phyloP scores from a whole-genome alignment of 768 basidiomycete species.

The Leucocoprinus sp. region DNA sequence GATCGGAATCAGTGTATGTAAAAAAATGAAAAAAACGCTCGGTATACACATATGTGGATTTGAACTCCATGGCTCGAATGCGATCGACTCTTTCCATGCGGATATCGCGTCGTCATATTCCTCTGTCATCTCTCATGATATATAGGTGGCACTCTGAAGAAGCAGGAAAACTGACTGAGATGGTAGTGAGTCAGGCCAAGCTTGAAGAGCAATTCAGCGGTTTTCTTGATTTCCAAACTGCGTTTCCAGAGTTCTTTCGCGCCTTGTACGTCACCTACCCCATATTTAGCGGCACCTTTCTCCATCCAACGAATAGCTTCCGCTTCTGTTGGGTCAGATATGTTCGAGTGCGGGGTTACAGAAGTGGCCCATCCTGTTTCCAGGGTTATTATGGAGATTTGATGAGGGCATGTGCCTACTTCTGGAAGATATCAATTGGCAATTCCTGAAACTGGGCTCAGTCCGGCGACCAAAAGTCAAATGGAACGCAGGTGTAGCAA shows the following conservation, averaged over 20 bases:
- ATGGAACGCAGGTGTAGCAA: not conserved
- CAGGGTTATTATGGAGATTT: not conserved
- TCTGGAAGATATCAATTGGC: not conserved
- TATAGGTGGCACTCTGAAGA: not conserved
- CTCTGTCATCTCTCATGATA: slow-evolving; percentile 37
- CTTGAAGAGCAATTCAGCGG: slow-evolving; percentile 78
- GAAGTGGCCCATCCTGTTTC: slow-evolving; percentile 70
- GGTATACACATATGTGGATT: slow-evolving; percentile 81
- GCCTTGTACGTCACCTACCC: slow-evolving; percentile 76
- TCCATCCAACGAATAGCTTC: slow-evolving; percentile 77
- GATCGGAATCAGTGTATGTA: slow-evolving; percentile 11
- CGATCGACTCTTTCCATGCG: slow-evolving; percentile 81
- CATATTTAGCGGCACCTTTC: slow-evolving; percentile 75
- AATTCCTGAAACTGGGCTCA: not conserved
- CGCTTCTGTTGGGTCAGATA: slow-evolving; percentile 73
- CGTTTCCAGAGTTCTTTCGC: slow-evolving; percentile 73
- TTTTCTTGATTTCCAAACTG: slow-evolving; percentile 73
- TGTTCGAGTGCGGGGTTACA: slow-evolving; percentile 71
- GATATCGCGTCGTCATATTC: slow-evolving; percentile 82
- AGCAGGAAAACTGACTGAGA: slow-evolving; percentile 48
- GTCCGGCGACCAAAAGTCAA: not conserved
- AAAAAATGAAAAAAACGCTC: slow-evolving; percentile 9
- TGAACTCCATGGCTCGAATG: slow-evolving; percentile 72
- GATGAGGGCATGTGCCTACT: not conserved
- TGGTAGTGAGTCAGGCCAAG: slow-evolving; percentile 87